phyloP scores from a whole-genome alignment of 208 protist genomes.

The Dictyostelium gargantuum region DNA sequence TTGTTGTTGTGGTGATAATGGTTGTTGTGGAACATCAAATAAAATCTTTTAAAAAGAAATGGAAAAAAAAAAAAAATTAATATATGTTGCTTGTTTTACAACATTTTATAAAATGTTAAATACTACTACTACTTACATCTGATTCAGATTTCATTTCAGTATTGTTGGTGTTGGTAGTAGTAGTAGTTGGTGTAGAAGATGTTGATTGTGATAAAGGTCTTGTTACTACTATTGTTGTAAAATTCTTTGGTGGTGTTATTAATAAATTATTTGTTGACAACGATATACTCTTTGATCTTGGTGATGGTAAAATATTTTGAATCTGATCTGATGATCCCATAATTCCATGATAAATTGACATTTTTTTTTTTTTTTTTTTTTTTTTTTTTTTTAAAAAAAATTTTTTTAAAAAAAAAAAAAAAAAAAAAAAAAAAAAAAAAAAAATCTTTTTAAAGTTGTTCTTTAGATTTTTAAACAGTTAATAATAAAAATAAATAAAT shows the following conservation, averaged over 20 bases:
- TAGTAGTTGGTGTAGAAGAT: neutral
- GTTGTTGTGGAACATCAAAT: neutral
- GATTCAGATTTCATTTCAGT: neutral
- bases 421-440: no score
- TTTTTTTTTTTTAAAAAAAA: neutral
- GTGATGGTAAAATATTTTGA: neutral
- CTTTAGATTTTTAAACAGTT: no score
- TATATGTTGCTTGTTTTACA: neutral
- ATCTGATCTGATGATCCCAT: neutral
- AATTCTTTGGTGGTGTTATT: neutral
- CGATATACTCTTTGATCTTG: neutral
- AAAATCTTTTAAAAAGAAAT: neutral
- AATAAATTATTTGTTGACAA: neutral
- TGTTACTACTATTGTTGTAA: neutral
- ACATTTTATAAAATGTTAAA: no score
- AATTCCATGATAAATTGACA: slow-evolving; percentile 23
- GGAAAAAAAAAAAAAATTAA: neutral
- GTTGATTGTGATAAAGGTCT: neutral
- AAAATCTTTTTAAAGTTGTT: no score
- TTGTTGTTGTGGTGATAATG: neutral
- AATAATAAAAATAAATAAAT: no score
- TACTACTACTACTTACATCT: neutral
- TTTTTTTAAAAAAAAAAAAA: no score
- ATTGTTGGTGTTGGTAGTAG: neutral
- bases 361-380: neutral